Conservation (phyloP, 116 monocot species). For the Trichopus zeylanicus region DNA sequence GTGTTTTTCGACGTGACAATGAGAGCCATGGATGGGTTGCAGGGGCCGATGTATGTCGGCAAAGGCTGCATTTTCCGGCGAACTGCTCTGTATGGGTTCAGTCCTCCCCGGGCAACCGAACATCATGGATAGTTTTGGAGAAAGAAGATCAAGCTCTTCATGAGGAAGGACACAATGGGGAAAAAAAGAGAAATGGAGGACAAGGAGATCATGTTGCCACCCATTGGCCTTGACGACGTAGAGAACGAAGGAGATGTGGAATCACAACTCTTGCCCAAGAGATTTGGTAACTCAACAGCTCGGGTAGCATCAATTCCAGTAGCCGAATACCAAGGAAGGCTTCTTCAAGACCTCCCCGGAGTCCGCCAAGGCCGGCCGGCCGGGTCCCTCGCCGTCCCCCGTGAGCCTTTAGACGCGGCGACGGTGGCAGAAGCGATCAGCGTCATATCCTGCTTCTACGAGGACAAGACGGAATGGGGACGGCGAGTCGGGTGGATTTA, state of each 20-base stretch:
- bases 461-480: slow-evolving; percentile 94
- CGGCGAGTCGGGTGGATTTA: slow-evolving; percentile 89
- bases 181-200: slow-evolving; percentile 49
- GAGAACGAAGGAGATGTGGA: slow-evolving; percentile 24
- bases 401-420: slow-evolving; percentile 83
- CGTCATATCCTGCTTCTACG: slow-evolving; percentile 91
- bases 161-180: slow-evolving; percentile 55
- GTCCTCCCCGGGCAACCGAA: slow-evolving; percentile 77
- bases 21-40: slow-evolving; percentile 94
- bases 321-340: slow-evolving; percentile 85
- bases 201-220: slow-evolving; percentile 20
- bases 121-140: slow-evolving; percentile 77
- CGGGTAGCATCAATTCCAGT: slow-evolving; percentile 69
- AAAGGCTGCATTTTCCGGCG: slow-evolving; percentile 92
- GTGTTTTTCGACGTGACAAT: slow-evolving; percentile 96
- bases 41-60: slow-evolving; percentile 97
- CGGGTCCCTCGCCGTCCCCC: slow-evolving; percentile 54
- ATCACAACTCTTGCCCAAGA: slow-evolving; percentile 44
- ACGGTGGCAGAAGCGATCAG: slow-evolving; percentile 84
- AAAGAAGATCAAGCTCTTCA: slow-evolving; percentile 62
- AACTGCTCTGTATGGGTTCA: slow-evolving; percentile 82
- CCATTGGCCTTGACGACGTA: slow-evolving; percentile 7
- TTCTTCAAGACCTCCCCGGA: slow-evolving; percentile 66
- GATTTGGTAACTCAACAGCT: slow-evolving; percentile 56
- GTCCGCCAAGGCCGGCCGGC: slow-evolving; percentile 53